Base-by-base conservation (phyloP, 768 basidiomycete species). In the Hirschioporus abietinus region DNA sequence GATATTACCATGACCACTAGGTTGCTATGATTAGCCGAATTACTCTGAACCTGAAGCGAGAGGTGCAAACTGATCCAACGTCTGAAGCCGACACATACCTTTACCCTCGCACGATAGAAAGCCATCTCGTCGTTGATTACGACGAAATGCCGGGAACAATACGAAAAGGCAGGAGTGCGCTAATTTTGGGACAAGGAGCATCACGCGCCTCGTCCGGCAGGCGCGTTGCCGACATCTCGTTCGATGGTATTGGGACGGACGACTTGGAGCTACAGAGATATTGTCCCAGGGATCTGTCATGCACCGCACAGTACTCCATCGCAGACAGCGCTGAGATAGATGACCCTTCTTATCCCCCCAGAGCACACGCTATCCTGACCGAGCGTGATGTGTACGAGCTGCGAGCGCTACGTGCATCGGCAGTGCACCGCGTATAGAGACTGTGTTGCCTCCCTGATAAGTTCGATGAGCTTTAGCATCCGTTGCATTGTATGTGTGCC, bases 1-100 rank as follows among this genome's bases (percentile, higher is more conserved):
- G 58, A 10, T 26, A 64, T 58, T 42, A 23, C 15, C 25, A 17
- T 67, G 70, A 70, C 7, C 27, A 71, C 36, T 71, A 84, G 75
- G 85, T 89, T 15, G 79, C 86, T 0, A 89, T 88, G 85, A 87
- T 88, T 82, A 88, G 86, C 4, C 81, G 88, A 8, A 88, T 89
- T 61, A 88, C 88, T 0, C 80, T 89, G 26, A 85, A 83, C 72
- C 78, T 88, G 10, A 84, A 77, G 74, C 42, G 42, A 52, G 42
- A 52, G 42, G 42, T 52, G 42, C 15, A 12, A 15, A 52, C 42
- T 2, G 42, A 52, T 52, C 42, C 42, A 10, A 52, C 42, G 12
- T 52, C 42, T 15, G 42, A 52, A 15, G 42, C 20, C 42, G 42
- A 52, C 42, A 52, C 42, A 52, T 52, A 52, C 12, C 20, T 52